Conservation (phyloP, 2,329 filamentous ascomycete species). For the Penicillium sp. region DNA sequence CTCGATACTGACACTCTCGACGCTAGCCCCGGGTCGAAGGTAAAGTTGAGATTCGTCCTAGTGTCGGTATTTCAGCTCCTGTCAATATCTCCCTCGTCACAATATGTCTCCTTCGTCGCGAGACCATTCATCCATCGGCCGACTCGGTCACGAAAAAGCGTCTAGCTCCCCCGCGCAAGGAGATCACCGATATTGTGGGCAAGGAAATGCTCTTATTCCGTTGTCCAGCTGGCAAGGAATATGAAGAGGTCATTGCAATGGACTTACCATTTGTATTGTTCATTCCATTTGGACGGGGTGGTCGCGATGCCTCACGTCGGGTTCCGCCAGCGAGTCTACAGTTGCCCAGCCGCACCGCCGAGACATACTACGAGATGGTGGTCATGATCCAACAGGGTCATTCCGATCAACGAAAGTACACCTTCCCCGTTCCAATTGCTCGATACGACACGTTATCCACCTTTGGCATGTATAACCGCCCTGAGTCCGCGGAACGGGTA, state of each 20-base stretch:
- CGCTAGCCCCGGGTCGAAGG: conserved; percentile 88
- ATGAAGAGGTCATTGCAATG: conserved; percentile 88
- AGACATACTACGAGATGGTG: conserved; percentile 94
- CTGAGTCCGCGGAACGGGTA: conserved; percentile 77
- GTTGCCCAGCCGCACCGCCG: conserved; percentile 84
- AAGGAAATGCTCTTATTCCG: conserved; percentile 92
- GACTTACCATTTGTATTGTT: conserved; percentile 96
- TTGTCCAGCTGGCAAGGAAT: conserved; percentile 74
- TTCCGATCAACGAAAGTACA: conserved; percentile 79
- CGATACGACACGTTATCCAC: conserved; percentile 95
- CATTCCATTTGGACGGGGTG: conserved; percentile 87
- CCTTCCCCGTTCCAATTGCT: conserved; percentile 82
- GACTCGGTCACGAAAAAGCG: conserved; percentile 92
- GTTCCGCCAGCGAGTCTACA: conserved; percentile 90
- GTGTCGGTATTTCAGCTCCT: conserved; percentile 76
- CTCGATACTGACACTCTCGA: conserved; percentile 1
- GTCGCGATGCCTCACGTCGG: conserved; percentile 79
- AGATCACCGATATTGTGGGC: conserved; percentile 86
- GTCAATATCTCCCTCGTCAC: conserved; percentile 88
- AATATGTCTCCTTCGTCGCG: conserved; percentile 85
- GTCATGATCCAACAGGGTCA: conserved; percentile 91
- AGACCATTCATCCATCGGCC: conserved; percentile 93
- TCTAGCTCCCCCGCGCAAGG: conserved; percentile 80
- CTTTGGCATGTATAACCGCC: conserved; percentile 98
- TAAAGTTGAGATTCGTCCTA: conserved; percentile 91